Conservation (phyloP, 495 filamentous ascomycete species). For the Aspergillus hancockii region DNA sequence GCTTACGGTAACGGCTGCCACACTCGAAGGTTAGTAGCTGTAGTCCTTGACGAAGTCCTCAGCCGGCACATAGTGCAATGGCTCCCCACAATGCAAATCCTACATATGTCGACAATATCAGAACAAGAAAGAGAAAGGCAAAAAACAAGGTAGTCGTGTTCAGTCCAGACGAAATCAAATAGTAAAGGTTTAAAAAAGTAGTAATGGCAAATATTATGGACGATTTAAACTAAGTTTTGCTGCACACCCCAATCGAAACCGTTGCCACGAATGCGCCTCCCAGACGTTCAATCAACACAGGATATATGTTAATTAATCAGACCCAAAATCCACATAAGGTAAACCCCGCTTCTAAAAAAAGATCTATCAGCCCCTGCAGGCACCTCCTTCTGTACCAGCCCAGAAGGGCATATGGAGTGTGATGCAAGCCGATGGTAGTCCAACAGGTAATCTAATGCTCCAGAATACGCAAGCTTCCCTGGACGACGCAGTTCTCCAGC, state of each 20-base stretch:
- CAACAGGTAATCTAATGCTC: constrained; percentile 68
- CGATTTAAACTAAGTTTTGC: constrained; percentile 26
- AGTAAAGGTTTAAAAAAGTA: neutral
- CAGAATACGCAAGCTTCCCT: constrained; percentile 92
- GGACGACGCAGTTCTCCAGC: constrained; percentile 98
- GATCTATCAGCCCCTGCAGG: constrained; percentile 11
- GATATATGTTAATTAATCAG: constrained; percentile 7
- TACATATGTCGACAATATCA: no score
- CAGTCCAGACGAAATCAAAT: neutral
- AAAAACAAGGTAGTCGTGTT: constrained; percentile 18
- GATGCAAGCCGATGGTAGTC: constrained; percentile 2
- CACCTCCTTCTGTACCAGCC: neutral
- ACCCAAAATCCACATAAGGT: constrained; percentile 14
- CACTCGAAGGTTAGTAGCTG: no score
- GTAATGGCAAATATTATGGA: constrained; percentile 1
- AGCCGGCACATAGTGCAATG: no score
- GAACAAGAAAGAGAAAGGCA: constrained; percentile 1
- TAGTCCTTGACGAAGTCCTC: no score
- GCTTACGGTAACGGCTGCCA: no score
- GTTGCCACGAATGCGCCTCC: constrained; percentile 36
- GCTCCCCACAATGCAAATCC: no score
- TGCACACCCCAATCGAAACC: constrained; percentile 33
- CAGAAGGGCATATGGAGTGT: neutral
- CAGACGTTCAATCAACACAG: constrained; percentile 20
- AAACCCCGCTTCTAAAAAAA: constrained; percentile 16